Percentiles rank a stretch among this genome's conserved stretches.
Conservation (phyloP, 148 eudicot genomes). For the Linanthus parryae region DNA sequence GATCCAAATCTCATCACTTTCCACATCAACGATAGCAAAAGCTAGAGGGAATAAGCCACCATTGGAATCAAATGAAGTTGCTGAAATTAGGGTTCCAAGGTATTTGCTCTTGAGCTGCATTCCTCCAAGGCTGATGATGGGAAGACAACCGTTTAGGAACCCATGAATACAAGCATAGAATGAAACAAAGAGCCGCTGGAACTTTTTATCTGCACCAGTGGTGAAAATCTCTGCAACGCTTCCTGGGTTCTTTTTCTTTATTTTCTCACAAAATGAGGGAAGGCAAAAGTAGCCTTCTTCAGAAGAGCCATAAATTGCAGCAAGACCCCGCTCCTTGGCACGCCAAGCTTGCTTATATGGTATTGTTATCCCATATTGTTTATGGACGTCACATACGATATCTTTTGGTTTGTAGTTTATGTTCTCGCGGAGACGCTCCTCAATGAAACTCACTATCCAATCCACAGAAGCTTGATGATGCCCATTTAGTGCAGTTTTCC, state of each 20-base stretch:
- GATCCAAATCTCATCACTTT: conserved; percentile 57
- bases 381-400: conserved; percentile 43
- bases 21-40: conserved; percentile 48
- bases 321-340: conserved; percentile 60
- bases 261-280: conserved; percentile 52
- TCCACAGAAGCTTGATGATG: conserved; percentile 75
- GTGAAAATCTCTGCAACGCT: conserved; percentile 48
- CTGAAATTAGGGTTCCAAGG: conserved; percentile 51
- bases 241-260: conserved; percentile 47
- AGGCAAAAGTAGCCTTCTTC: conserved; percentile 61
- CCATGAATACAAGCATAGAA: conserved; percentile 53
- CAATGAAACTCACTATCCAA: conserved; percentile 64
- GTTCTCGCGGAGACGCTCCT: conserved; percentile 44
- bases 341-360: conserved; percentile 80
- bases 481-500: conserved; percentile 38
- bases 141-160: conserved; percentile 55
- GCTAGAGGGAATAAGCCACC: conserved; percentile 64
- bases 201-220: conserved; percentile 37
- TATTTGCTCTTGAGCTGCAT: conserved; percentile 51
- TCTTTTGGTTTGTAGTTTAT: conserved; percentile 67
- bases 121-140: conserved; percentile 47
- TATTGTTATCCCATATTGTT: conserved; percentile 59
- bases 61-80: conserved; percentile 54
- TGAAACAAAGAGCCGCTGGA: conserved; percentile 50
- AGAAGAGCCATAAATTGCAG: conserved; percentile 58